These are phyloP conservation scores for Termitomyces sp. DNA, from an alignment of 768 basidiomycete species.

Conservation along the genomic window DNA sequence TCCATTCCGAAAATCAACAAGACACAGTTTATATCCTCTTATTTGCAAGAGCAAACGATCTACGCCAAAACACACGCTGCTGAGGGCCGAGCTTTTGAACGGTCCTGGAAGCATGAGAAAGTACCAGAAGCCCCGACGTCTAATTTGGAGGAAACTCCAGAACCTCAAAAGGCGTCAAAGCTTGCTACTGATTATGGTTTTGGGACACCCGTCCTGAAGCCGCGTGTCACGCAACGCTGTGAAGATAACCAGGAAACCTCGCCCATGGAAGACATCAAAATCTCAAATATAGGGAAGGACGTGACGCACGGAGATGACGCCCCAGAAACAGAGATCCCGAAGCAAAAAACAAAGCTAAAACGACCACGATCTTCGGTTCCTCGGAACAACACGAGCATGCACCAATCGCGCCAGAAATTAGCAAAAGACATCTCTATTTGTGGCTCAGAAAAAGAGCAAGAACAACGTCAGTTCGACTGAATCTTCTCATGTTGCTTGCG, in stretches of 20 bases:
- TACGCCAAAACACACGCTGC: slow-evolving; percentile 41
- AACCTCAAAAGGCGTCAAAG: background rate
- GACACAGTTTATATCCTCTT: slow-evolving; percentile 39
- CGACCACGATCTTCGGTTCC: background rate
- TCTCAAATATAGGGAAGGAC: background rate
- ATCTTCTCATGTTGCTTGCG: background rate
- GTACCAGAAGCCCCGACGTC: background rate
- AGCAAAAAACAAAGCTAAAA: slow-evolving; percentile 1
- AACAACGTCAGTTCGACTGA: slow-evolving; percentile 3
- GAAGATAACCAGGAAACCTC: background rate
- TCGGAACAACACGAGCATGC: background rate
- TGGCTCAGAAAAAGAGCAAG: slow-evolving; percentile 4
- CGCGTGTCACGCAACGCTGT: slow-evolving; percentile 32
- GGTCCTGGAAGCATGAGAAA: slow-evolving; percentile 26
- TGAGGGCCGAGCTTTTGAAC: slow-evolving; percentile 33
- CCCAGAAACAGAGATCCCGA: background rate
- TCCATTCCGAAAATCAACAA: slow-evolving; percentile 39
- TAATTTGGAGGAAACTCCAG: background rate
- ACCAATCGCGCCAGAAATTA: background rate
- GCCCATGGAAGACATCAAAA: slow-evolving; percentile 9
- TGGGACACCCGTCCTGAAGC: slow-evolving; percentile 53
- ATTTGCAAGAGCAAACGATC: slow-evolving; percentile 45
- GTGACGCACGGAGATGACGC: background rate
- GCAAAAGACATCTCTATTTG: background rate
- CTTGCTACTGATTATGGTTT: slow-evolving; percentile 32